Evolutionary conservation across 179 eudicot species (phyloP), one percentile per base, ranked within the genome.

Genomic region (Pouteria campechiana): DNA sequence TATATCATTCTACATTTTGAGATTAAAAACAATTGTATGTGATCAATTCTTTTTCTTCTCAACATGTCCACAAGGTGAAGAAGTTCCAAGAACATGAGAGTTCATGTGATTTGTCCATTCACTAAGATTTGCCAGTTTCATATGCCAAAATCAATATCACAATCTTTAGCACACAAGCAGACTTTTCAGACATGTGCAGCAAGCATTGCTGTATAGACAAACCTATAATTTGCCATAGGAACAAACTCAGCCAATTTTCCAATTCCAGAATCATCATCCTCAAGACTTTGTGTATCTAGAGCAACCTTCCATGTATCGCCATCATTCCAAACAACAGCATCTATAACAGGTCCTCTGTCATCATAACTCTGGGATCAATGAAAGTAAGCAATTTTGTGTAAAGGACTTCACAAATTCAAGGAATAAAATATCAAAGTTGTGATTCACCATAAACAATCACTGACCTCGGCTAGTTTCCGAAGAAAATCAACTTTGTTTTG

Each of bases 281-380:
- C 96, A 27, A 92, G 85, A 62, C 75, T 75, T 44, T 82, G 96
- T 12, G 99, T 92, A 55, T 92, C 99, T 48, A 92, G 65, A 57
- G 98, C 94, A 60, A 73, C 94, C 68, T 94, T 82, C 99, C 99
- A 92, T 30, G 73, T 33, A 37, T 82, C 83, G 54, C 96, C 99
- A 72, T 92, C 99, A 73, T 92, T 72, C 99, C 99, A 92, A 42
- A 92, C 94, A 57, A 92, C 99, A 75, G 86, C 99, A 67, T 92
- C 96, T 52, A 92, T 75, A 48, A 87, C 66, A 34, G 99, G 99
- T 22, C 99, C 99, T 61, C 87, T 87, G 72, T 92, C 99, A 46
- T 92, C 92, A 48, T 87, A 77, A 72, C 64, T 72, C 96, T 92
- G 50, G 17, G 48, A 57, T 20, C 59, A 32, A 51, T 5, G 20